Base-by-base conservation (phyloP, 106 monocot genomes). In the Agapanthus africanus region DNA sequence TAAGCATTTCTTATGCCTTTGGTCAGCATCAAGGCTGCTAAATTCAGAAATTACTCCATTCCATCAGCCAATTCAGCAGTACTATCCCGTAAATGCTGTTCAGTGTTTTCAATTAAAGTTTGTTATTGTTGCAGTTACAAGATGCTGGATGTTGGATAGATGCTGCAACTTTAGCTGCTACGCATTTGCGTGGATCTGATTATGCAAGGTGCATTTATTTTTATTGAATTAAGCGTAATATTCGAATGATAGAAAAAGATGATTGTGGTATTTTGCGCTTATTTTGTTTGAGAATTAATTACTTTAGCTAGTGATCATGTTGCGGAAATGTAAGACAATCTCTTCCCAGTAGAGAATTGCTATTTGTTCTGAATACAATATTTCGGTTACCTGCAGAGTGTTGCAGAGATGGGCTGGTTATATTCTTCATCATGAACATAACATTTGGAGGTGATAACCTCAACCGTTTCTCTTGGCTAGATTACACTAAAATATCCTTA, bases 131-230 rank as follows among this genome's bases (percentile, higher is more conserved):
- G 69, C 77, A 99, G 99, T 79, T 99, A 27, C 99, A 99, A 90
- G 99, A 99, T 85, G 93, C 99, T 81, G 99, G 93, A 75, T 93
- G 79, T 70, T 99, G 99, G 99, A 87, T 79, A 61, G 99, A 99
- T 87, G 99, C 97, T 69, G 92, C 90, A 73, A 93, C 97, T 70
- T 76, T 99, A 71, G 97, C 97, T 73, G 87, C 93, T 51, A 99
- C 87, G 51, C 91, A 99, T 89, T 90, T 99, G 78, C 84, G 79
- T 66, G 97, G 97, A 83, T 87, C 93, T 72, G 93, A 99, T 66
- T 99, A 92, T 90, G 73, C 88, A 39, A 99, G 97, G 97, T 99
- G 32, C 40, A 39, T 42, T 40, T 31, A 18, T 26, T 39, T 70
- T 35, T 21, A 5, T n/a, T 68, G 31, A 47, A 47, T 47, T 46